Evolutionary conservation across 768 basidiomycete genomes (phyloP).

Genomic region (Hygrophorus russula): DNA sequence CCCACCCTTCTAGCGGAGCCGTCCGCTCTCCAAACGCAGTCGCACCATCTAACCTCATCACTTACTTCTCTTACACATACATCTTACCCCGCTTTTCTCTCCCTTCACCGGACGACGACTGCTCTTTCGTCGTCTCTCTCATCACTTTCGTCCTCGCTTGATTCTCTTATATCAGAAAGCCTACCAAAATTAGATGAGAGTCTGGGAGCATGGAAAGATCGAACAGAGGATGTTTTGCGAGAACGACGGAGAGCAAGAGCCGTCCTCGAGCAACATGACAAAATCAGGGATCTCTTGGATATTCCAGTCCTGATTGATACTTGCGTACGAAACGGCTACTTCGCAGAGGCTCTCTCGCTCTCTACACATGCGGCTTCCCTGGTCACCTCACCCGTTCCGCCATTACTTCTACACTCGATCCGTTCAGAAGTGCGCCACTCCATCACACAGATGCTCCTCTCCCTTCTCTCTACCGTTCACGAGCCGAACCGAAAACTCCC

Average conservation of each 20-base stretch:
- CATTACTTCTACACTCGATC: slow-evolving; percentile 47
- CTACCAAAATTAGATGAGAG: slow-evolving; percentile 71
- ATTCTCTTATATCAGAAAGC: slow-evolving; percentile 48
- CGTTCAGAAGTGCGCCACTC: slow-evolving; percentile 59
- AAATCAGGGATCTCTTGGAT: slow-evolving; percentile 84
- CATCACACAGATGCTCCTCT: slow-evolving; percentile 61
- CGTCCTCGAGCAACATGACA: slow-evolving; percentile 92
- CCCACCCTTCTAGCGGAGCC: slow-evolving; percentile 66
- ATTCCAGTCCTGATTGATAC: slow-evolving; percentile 86
- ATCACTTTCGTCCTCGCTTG: slow-evolving; percentile 65
- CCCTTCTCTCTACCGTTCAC: slow-evolving; percentile 67
- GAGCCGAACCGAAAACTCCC: slow-evolving; percentile 81
- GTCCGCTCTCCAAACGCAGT: slow-evolving; percentile 65
- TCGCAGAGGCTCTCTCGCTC: slow-evolving; percentile 84
- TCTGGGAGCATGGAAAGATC: slow-evolving; percentile 58
- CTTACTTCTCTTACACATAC: slow-evolving; percentile 84
- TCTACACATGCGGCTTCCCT: slow-evolving; percentile 56
- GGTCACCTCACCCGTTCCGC: slow-evolving; percentile 29
- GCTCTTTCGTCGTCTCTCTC: slow-evolving; percentile 63
- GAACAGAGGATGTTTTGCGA: slow-evolving; percentile 63
- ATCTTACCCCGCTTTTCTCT: slow-evolving; percentile 85
- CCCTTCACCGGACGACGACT: slow-evolving; percentile 72
- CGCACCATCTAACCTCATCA: slow-evolving; percentile 80
- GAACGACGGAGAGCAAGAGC: slow-evolving; percentile 67
- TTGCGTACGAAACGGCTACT: slow-evolving; percentile 87